Evolutionary conservation across 495 filamentous ascomycete genomes (phyloP).

Genomic region (Penicillium turbatum): DNA sequence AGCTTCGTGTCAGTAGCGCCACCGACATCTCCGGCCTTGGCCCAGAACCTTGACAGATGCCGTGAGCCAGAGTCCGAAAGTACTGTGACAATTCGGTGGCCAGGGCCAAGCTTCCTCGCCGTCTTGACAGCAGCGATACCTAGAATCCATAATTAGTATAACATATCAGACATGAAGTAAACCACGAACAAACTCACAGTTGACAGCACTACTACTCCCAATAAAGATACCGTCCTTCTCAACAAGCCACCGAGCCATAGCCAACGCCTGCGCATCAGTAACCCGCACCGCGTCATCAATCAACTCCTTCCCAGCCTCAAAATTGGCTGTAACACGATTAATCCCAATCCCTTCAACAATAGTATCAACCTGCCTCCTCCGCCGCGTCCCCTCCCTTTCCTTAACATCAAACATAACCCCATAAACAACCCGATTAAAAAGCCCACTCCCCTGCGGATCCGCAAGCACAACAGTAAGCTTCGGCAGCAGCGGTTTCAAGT

Average conservation of each 20-base stretch:
- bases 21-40: conserved; percentile 68
- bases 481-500: conserved; percentile 66
- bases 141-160: conserved; percentile 19
- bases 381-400: conserved; percentile 83
- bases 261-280: conserved; percentile 83
- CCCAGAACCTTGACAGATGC: conserved; percentile 95
- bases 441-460: conserved; percentile 88
- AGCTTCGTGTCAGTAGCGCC: conserved; percentile 48
- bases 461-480: conserved; percentile 73
- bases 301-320: conserved; percentile 76
- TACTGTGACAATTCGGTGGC: conserved; percentile 80
- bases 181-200: conserved; percentile 55
- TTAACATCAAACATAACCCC: conserved; percentile 93
- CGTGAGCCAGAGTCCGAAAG: conserved; percentile 87
- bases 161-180: background rate
- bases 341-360: conserved; percentile 96
- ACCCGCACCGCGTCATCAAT: conserved; percentile 90
- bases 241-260: conserved; percentile 92
- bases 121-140: conserved; percentile 79
- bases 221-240: conserved; percentile 95
- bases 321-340: conserved; percentile 86
- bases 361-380: conserved; percentile 87
- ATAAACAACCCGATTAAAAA: conserved; percentile 85
- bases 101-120: conserved; percentile 69
- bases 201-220: conserved; percentile 91